A percentile compares a stretch with the other conserved stretches of the same genome.
phyloP scores from a whole-genome alignment of 768 basidiomycete species.

The Trametes punicea region DNA sequence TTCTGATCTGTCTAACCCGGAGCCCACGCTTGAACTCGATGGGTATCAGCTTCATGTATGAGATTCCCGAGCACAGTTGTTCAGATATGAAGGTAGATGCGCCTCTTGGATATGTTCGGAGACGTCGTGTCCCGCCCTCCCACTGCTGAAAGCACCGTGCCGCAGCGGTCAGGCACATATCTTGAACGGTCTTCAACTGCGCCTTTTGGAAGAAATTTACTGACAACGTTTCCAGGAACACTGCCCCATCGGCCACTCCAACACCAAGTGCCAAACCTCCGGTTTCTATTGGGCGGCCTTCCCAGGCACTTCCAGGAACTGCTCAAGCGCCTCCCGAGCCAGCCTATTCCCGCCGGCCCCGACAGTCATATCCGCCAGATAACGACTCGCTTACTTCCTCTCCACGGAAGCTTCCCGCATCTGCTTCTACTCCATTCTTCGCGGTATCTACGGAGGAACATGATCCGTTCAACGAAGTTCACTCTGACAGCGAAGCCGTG shows the following conservation, averaged over 20 bases:
- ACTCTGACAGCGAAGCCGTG: constrained; percentile 7
- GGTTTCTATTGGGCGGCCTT: neutral
- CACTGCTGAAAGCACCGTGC: too few species aligned
- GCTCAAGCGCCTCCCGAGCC: constrained; percentile 3
- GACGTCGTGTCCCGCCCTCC: too few species aligned
- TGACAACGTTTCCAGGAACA: neutral
- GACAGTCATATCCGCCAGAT: constrained; percentile 12
- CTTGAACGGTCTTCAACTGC: neutral
- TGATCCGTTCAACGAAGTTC: constrained; percentile 13
- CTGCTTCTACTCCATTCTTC: neutral
- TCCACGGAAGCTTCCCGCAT: neutral
- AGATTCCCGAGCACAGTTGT: too few species aligned
- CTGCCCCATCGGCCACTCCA: neutral
- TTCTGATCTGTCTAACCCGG: too few species aligned
- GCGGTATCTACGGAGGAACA: neutral
- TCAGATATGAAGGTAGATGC: too few species aligned
- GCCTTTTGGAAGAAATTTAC: neutral
- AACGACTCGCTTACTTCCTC: neutral
- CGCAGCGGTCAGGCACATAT: too few species aligned
- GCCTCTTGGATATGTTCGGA: too few species aligned
- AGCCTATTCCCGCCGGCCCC: constrained; percentile 2
- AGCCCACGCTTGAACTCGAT: too few species aligned
- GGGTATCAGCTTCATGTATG: too few species aligned
- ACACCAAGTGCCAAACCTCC: neutral
- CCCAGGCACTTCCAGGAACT: neutral